Evolutionary conservation across 306 rosid genomes (phyloP), one percentile per base, ranked within the genome.

Genomic region (Cercis canadensis): DNA sequence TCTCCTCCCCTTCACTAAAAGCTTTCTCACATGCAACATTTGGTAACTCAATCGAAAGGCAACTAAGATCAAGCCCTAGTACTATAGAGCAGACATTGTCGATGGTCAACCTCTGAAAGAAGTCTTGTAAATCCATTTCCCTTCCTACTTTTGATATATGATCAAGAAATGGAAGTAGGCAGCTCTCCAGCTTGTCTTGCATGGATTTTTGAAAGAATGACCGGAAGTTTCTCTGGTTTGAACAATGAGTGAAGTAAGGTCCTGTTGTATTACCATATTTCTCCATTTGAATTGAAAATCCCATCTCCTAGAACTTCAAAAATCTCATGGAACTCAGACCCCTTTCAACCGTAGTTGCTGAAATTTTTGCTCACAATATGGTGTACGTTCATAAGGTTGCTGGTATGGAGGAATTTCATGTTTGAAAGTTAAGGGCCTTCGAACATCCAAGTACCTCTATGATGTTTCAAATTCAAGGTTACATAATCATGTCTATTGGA

Each of bases 251-350:
- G 54, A 12, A 57, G 59, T 2, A 59, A 8, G 4, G 13, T 51
- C 4, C 80, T 62, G 16, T 50, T 66, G 6, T 16, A 9, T 15
- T 34, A 67, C 80, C 58, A 75, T 1, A 2, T 8, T 19, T 75
- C 70, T 0, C 57, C 49, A 11, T 75, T 70, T 1, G 70, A 50
- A 21, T 37, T 60, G 49, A 75, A 67, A 51, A 67, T 75, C 14
- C 70, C 79, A 14, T 74, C 73, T 55, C 79, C 79, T 5, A 74
- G 40, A 33, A 46, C 17, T 56, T 74, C 73, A 50, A 77, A 77
- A 4, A 56, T 70, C 14, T 61, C 47, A 16, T 31, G 47, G 9
- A 36, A 59, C 67, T 78, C 52, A 0, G 61, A 49, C 2, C 83
- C 83, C 41, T 78, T 52, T 2, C 56, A n/a, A n/a, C n/a, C 62